Percentiles rank a stretch among this genome's conserved stretches.
phyloP scores from a whole-genome alignment of 202 grass and related monocot species.

The Digitaria exilis region DNA sequence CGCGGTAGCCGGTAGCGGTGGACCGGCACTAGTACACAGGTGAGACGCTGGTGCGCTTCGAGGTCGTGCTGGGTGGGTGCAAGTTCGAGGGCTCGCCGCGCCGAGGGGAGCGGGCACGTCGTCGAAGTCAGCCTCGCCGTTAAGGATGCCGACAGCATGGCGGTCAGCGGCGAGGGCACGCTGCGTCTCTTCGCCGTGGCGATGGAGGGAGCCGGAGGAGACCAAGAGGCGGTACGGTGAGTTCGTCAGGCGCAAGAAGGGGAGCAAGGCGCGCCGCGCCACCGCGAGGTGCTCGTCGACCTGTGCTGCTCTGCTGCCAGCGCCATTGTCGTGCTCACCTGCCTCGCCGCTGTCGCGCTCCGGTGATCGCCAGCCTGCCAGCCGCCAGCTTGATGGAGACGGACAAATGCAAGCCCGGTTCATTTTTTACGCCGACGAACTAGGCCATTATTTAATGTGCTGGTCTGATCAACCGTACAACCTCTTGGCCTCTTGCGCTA shows the following conservation, averaged over 20 bases:
- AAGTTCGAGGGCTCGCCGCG: constrained; percentile 47
- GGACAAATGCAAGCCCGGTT: background rate
- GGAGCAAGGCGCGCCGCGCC: constrained; percentile 56
- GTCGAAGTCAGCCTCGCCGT: constrained; percentile 59
- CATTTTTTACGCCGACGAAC: background rate
- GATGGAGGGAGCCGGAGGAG: constrained; percentile 46
- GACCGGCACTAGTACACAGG: constrained; percentile 79
- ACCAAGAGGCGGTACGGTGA: constrained; percentile 49
- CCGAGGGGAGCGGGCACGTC: constrained; percentile 42
- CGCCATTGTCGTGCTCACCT: constrained; percentile 47
- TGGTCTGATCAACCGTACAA: background rate
- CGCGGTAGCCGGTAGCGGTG: constrained; percentile 51
- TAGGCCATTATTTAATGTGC: background rate
- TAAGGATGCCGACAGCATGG: constrained; percentile 69
- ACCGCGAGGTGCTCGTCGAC: constrained; percentile 60
- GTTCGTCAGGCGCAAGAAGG: constrained; percentile 48
- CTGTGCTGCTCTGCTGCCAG: constrained; percentile 75
- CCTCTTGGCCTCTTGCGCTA: too few species aligned
- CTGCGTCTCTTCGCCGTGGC: constrained; percentile 57
- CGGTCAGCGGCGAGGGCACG: constrained; percentile 54
- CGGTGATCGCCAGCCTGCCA: constrained; percentile 32
- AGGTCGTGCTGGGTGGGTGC: constrained; percentile 56
- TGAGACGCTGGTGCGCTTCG: too few species aligned
- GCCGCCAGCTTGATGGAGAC: too few species aligned
- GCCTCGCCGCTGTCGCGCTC: constrained; percentile 48